Percentiles rank a stretch among this genome's conserved stretches.
Conservation (phyloP, 2,329 filamentous ascomycete genomes). For the Pseudocercospora macadamiae region DNA sequence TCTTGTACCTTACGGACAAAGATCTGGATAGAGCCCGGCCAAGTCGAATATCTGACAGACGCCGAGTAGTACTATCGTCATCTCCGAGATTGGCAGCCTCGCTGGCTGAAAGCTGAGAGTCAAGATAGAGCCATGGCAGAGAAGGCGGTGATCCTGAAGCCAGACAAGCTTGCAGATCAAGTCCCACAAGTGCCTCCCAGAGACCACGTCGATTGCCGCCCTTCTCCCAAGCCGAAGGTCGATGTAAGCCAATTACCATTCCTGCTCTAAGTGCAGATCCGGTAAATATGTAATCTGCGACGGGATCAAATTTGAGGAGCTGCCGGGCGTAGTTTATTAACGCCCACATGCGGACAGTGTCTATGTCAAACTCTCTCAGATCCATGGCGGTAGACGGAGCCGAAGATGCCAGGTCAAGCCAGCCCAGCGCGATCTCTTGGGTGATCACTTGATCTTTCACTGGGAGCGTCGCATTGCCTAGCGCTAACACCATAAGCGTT, state of each 20-base stretch:
- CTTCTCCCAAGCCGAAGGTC: not conserved
- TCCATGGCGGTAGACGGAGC: not conserved
- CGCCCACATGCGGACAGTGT: constrained; percentile 1
- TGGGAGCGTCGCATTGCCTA: not conserved
- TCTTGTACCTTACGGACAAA: not conserved
- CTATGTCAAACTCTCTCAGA: not conserved
- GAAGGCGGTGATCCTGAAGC: not conserved
- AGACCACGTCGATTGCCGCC: not conserved
- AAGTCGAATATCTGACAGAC: not conserved
- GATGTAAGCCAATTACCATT: constrained; percentile 2
- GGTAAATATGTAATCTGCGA: constrained; percentile 1
- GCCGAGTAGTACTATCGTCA: not conserved
- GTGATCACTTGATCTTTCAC: not conserved
- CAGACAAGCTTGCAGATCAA: constrained; percentile 1
- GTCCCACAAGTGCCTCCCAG: not conserved
- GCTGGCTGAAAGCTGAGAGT: not conserved
- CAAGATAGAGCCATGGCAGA: not conserved
- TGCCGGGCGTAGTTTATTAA: constrained; percentile 1
- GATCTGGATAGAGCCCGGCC: not conserved
- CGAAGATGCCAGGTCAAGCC: not conserved
- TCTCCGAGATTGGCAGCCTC: not conserved
- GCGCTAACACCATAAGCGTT: not conserved
- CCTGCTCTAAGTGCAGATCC: not conserved
- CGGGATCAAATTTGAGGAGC: not conserved
- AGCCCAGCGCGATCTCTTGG: not conserved